Evolutionary conservation across 1,284 basidiomycete genomes (phyloP), one percentile per base, ranked within the genome.

Genomic region (Cryptococcus amylolentus): DNA sequence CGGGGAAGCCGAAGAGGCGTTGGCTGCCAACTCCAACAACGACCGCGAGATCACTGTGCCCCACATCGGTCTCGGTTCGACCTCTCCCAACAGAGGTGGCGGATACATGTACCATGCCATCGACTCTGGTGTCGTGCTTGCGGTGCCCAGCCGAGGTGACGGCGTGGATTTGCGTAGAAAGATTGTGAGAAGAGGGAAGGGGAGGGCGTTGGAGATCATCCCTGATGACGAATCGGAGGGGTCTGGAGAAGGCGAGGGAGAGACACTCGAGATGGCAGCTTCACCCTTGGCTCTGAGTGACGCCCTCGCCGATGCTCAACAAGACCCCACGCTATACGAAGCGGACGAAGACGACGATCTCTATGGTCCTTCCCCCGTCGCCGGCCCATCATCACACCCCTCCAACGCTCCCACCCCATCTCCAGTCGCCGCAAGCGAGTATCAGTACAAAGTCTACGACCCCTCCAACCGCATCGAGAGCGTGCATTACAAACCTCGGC

Each of bases 91-190:
- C 31, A 35, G 31, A 35, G 31, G 31, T 10, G 49, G 55, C n/a
- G 65, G 65, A 5, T 62, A 57, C 51, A 51, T 63, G 43, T 72
- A 70, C 47, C 66, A 68, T 35, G 74, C 72, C 14, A 63, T 73
- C 38, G 74, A 76, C 54, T 62, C 61, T 39, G 72, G 73, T 38
- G 67, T 74, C 44, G 56, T 68, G 12, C 61, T 74, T 3, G 69
- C 71, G 12, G 60, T 61, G 27, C 70, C 70, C 13, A 65, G 62
- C 40, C 45, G 28, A 20, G 73, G 72, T 10, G 69, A 69, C 48
- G 68, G 49, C 55, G 68, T 51, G 47, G 37, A 47, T 37, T 49
- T 59, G 50, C 51, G 49, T 8, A 45, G 45, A 3, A 54, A 54
- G 45, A 45, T 51, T 4, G 43, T 58, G 10, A 70, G 63, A 43